phyloP scores from a whole-genome alignment of 441 rosid genomes.

The Corymbia calophylla region DNA sequence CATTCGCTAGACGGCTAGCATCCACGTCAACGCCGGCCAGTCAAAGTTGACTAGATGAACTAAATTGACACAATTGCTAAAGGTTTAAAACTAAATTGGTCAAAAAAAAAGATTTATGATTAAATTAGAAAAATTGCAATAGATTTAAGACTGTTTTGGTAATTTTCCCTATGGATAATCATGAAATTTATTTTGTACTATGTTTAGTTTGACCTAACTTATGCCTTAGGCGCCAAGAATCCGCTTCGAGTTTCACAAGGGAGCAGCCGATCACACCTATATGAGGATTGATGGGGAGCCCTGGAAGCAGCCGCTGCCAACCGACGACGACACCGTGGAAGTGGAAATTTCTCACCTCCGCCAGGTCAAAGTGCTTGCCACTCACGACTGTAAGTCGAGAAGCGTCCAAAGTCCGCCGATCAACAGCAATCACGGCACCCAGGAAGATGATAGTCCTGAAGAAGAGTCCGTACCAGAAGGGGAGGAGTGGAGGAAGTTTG shows the following conservation, averaged over 20 bases:
- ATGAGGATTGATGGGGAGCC: slow-evolving; percentile 16
- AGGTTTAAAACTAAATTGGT: no score
- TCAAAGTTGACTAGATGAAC: no score
- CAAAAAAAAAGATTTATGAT: no score
- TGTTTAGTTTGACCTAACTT: background rate
- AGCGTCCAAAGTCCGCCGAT: background rate
- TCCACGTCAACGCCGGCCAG: no score
- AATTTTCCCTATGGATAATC: background rate
- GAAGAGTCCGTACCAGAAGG: background rate
- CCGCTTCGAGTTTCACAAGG: slow-evolving; percentile 7
- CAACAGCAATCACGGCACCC: background rate
- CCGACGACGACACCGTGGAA: slow-evolving; percentile 4
- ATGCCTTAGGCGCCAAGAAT: background rate
- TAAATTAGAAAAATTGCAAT: no score
- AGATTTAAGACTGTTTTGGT: no score
- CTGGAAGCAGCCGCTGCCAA: slow-evolving; percentile 14
- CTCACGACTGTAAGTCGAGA: background rate
- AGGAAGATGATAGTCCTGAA: background rate
- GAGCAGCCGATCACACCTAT: slow-evolving; percentile 3
- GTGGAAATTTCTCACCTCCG: slow-evolving; percentile 9
- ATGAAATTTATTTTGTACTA: background rate
- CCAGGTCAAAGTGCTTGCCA: slow-evolving; percentile 7
- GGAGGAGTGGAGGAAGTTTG: slow-evolving; percentile 13
- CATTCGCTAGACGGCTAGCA: no score
- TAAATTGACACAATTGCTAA: no score